Percentiles rank a stretch among this genome's conserved stretches.
phyloP scores from a whole-genome alignment of 2,329 filamentous ascomycete species.

The Xylaria sp. region DNA sequence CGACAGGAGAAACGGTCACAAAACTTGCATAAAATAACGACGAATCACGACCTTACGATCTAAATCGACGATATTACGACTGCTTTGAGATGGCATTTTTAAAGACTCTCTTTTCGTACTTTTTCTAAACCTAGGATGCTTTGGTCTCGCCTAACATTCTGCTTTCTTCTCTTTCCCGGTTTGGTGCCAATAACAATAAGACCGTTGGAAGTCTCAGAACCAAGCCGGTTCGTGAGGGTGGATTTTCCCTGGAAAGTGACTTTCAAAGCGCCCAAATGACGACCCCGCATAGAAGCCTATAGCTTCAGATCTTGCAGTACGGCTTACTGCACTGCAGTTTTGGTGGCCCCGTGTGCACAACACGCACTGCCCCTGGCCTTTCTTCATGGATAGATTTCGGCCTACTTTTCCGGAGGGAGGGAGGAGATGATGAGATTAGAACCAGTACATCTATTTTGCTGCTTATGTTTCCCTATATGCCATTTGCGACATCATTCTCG shows the following conservation, averaged over 20 bases:
- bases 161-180: constrained; percentile 23
- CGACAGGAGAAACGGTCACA: constrained; percentile 39
- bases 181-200: constrained; percentile 27
- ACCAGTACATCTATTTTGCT: constrained; percentile 7
- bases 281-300: constrained; percentile 3
- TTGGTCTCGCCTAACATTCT: constrained; percentile 22
- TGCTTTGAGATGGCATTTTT: constrained; percentile 28
- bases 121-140: constrained; percentile 20
- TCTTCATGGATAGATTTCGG: constrained; percentile 23
- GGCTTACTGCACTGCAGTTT: constrained; percentile 7
- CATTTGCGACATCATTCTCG: neutral
- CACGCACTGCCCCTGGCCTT: constrained; percentile 1
- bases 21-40: constrained; percentile 44
- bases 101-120: constrained; percentile 17
- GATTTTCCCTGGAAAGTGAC: constrained; percentile 24
- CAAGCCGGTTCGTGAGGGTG: constrained; percentile 37
- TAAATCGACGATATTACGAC: constrained; percentile 38
- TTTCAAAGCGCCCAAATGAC: constrained; percentile 10
- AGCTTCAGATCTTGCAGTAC: constrained; percentile 9
- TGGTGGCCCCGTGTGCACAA: constrained; percentile 8
- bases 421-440: constrained; percentile 20
- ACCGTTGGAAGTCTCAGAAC: constrained; percentile 33
- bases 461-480: neutral
- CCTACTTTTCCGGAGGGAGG: constrained; percentile 6
- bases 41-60: constrained; percentile 43